These are phyloP conservation scores for Colletotrichum sp. DNA, from an alignment of 2,329 filamentous ascomycete species.

Conservation along the genomic window DNA sequence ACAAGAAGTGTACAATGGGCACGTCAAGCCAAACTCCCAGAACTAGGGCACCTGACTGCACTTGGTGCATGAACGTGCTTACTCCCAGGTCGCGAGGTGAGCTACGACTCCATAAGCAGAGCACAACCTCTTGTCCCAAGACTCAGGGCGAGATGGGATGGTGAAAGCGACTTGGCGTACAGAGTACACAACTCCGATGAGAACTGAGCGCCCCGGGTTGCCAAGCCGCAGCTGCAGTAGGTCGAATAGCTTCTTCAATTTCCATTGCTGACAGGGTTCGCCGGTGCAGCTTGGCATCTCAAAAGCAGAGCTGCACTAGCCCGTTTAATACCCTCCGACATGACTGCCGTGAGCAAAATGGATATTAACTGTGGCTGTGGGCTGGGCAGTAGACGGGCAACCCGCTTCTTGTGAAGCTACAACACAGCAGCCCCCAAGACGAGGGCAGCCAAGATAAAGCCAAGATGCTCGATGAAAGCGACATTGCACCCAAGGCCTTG, in stretches of 20 bases:
- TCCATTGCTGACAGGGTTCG: neutral
- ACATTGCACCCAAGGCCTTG: neutral
- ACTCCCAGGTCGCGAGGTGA: neutral
- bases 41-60: neutral
- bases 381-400: slow-evolving; percentile 3
- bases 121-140: neutral
- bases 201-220: neutral
- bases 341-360: neutral
- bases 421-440: neutral
- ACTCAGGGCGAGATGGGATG: neutral
- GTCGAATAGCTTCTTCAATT: neutral
- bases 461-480: neutral
- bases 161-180: neutral
- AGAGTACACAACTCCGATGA: neutral
- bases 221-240: neutral
- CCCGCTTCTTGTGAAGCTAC: neutral
- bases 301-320: neutral
- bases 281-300: neutral
- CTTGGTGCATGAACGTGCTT: neutral
- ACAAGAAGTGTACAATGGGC: neutral
- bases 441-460: slow-evolving; percentile 1
- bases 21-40: neutral
- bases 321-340: neutral
- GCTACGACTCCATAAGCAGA: neutral
- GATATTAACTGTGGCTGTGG: slow-evolving; percentile 7